phyloP scores from a whole-genome alignment of 2,329 filamentous ascomycete species.

The Aureobasidium sp. region DNA sequence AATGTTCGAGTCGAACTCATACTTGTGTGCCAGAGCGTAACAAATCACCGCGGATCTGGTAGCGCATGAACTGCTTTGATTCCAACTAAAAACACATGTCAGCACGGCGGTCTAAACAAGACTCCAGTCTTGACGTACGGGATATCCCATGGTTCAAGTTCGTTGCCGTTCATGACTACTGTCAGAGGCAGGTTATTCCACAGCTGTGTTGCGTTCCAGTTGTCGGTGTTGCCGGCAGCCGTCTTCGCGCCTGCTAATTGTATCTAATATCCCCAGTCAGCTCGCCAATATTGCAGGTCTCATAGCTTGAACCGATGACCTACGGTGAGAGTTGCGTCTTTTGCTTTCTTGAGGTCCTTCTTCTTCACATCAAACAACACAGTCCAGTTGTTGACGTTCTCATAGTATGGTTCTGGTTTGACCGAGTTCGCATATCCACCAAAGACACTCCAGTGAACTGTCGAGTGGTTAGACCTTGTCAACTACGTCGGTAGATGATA shows the following conservation, averaged over 20 bases:
- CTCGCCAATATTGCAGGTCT: neutral
- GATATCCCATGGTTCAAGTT: conserved; percentile 46
- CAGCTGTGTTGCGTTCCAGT: conserved; percentile 45
- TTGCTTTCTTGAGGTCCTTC: conserved; percentile 31
- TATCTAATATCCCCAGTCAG: conserved; percentile 24
- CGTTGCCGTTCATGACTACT: conserved; percentile 38
- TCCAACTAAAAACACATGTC: conserved; percentile 31
- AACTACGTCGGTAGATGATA: too few species aligned
- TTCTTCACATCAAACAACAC: conserved; percentile 43
- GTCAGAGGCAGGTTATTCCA: conserved; percentile 46
- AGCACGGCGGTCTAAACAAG: neutral
- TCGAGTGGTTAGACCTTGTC: neutral
- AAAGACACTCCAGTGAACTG: conserved; percentile 56
- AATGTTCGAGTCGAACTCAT: conserved; percentile 43
- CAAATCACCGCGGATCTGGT: conserved; percentile 52
- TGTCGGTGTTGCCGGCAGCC: conserved; percentile 52
- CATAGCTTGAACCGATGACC: neutral
- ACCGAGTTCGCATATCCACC: conserved; percentile 45
- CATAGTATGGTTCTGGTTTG: conserved; percentile 35
- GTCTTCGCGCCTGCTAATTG: conserved; percentile 56
- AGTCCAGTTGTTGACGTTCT: conserved; percentile 52
- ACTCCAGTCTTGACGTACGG: conserved; percentile 33
- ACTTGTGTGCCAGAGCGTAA: conserved; percentile 53
- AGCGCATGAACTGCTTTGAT: conserved; percentile 51
- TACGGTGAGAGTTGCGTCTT: conserved; percentile 46